These are phyloP conservation scores for Gorgonomyces haynaldii DNA, from an alignment of 192 early-diverging fungal species.

Conservation along the genomic window DNA sequence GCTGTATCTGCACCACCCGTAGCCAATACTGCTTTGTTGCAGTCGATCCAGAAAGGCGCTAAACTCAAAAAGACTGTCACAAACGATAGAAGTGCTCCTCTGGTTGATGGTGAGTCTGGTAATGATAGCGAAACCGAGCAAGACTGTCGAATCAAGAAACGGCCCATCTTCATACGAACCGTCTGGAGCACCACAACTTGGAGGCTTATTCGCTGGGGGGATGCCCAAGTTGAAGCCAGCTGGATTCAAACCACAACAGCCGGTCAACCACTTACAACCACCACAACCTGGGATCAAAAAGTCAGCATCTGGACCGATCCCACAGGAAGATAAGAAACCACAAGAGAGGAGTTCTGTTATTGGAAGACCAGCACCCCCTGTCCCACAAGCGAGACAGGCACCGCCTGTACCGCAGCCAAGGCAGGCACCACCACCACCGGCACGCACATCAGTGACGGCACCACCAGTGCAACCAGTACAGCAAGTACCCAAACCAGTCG, in stretches of 20 bases:
- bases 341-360: constrained; percentile 10
- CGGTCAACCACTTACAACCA: not conserved
- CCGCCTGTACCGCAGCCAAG: constrained; percentile 12
- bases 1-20: constrained; percentile 13
- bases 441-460: not conserved
- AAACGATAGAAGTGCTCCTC: constrained; percentile 34
- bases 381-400: not conserved
- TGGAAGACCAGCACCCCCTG: constrained; percentile 7
- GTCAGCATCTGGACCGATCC: constrained; percentile 7
- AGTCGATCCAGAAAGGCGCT: constrained; percentile 40
- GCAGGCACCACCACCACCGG: constrained; percentile 10
- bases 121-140: not conserved
- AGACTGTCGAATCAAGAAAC: not conserved
- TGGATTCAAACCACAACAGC: constrained; percentile 9
- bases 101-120: constrained; percentile 29
- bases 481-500: constrained; percentile 3
- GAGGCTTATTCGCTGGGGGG: constrained; percentile 46
- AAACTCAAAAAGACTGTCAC: constrained; percentile 42
- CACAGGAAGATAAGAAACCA: too few relatives aligned
- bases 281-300: not conserved
- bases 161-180: constrained; percentile 2
- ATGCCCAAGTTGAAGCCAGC: constrained; percentile 43
- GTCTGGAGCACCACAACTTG: constrained; percentile 29
- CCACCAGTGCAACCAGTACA: constrained; percentile 2
- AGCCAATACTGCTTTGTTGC: constrained; percentile 22